Evolutionary conservation across 2,329 filamentous ascomycete species (phyloP).

Genomic region (Sporothrix mexicana): DNA sequence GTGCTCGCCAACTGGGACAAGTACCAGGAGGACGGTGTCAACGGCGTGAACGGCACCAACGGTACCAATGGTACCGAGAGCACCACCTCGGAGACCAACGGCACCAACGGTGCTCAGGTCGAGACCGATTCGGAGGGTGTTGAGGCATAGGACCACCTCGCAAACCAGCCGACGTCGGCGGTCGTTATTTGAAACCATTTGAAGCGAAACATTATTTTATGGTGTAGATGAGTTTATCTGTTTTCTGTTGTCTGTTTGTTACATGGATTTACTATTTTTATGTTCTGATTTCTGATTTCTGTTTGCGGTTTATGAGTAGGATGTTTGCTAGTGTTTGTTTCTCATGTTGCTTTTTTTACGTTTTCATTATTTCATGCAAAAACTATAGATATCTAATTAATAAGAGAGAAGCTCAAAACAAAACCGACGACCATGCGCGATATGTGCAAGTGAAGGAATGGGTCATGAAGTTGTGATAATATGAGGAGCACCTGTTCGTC

Average conservation of each 20-base stretch:
- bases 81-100: not conserved
- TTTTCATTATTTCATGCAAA: not conserved
- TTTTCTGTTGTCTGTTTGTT: slow-evolving; percentile 2
- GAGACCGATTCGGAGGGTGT: slow-evolving; percentile 27
- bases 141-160: slow-evolving; percentile 30
- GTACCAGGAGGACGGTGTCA: slow-evolving; percentile 62
- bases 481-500: too few relatives aligned
- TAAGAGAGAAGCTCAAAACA: slow-evolving; percentile 25
- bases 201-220: not conserved
- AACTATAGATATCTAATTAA: slow-evolving; percentile 21
- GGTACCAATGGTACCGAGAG: slow-evolving; percentile 18
- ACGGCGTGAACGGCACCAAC: slow-evolving; percentile 35
- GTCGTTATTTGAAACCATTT: slow-evolving; percentile 10
- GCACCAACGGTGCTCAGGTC: slow-evolving; percentile 9
- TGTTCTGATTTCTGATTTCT: slow-evolving; percentile 12
- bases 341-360: not conserved
- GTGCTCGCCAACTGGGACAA: slow-evolving; percentile 87
- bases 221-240: not conserved
- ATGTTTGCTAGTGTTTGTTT: slow-evolving; percentile 21
- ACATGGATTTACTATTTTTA: not conserved
- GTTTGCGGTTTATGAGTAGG: slow-evolving; percentile 2
- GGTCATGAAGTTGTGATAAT: too few relatives aligned
- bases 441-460: too few relatives aligned
- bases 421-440: too few relatives aligned
- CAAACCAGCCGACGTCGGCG: not conserved